A percentile compares a stretch with the other conserved stretches of the same genome.
These are phyloP conservation scores for Euphorbia peplus DNA, from an alignment of 345 rosid species.

Conservation along the genomic window DNA sequence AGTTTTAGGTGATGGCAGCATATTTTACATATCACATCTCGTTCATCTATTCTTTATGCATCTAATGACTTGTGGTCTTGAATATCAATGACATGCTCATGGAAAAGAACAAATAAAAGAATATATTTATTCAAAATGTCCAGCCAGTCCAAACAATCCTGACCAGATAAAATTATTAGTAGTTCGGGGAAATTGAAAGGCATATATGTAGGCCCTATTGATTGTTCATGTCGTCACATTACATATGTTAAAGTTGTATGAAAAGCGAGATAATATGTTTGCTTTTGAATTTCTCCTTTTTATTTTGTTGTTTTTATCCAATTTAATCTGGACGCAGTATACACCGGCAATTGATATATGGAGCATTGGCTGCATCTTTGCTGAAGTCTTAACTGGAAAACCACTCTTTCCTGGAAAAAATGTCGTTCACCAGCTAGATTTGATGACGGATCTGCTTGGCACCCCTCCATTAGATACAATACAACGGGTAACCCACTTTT, in stretches of 20 bases:
- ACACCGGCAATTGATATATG: conserved; percentile 96
- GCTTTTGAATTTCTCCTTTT: neutral
- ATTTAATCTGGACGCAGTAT: conserved; percentile 53
- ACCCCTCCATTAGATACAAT: conserved; percentile 90
- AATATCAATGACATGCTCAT: too few relatives aligned
- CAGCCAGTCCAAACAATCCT: too few relatives aligned
- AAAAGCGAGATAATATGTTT: neutral
- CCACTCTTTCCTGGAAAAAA: conserved; percentile 95
- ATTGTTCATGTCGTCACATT: neutral
- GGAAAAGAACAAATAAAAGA: too few relatives aligned
- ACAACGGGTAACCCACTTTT: conserved; percentile 48
- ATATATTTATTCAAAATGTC: too few relatives aligned
- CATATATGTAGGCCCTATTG: neutral
- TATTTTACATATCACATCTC: too few relatives aligned
- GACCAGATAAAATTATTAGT: too few relatives aligned
- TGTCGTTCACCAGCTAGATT: conserved; percentile 93
- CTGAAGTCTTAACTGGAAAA: conserved; percentile 81
- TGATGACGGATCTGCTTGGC: conserved; percentile 95
- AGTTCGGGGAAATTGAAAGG: too few relatives aligned
- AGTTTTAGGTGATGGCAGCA: too few relatives aligned
- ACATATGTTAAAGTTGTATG: neutral
- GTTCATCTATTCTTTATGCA: too few relatives aligned
- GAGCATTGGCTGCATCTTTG: conserved; percentile 98
- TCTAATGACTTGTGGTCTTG: too few relatives aligned
- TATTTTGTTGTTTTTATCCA: neutral